Percentiles rank a stretch among this genome's conserved stretches.
Evolutionary conservation across 768 basidiomycete genomes (phyloP).

Genomic region (Serendipita sp.): DNA sequence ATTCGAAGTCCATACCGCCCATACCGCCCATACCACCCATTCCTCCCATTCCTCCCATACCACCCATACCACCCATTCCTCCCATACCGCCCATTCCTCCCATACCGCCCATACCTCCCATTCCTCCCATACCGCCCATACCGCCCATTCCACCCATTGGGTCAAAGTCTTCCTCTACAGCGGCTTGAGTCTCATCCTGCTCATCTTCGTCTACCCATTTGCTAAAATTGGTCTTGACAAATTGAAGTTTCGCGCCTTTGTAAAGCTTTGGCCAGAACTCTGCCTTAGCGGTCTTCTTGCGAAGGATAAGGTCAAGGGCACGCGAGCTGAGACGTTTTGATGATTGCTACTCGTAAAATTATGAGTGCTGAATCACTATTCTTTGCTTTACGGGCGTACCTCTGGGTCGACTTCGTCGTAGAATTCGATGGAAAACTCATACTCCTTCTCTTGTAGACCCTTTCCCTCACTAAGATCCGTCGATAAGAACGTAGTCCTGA

Average conservation of each 20-base stretch:
- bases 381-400: slow-evolving; percentile 26
- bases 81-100: slow-evolving; percentile 27
- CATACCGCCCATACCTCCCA: slow-evolving; percentile 17
- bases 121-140: slow-evolving; percentile 1
- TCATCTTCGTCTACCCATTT: slow-evolving; percentile 98
- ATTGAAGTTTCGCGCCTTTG: slow-evolving; percentile 61
- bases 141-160: slow-evolving; percentile 17
- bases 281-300: slow-evolving; percentile 57
- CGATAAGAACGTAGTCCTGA: slow-evolving; percentile 14
- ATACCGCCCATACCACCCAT: slow-evolving; percentile 28
- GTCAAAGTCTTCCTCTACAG: slow-evolving; percentile 24
- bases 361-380: slow-evolving; percentile 3
- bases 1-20: slow-evolving; percentile 43
- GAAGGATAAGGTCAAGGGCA: slow-evolving; percentile 47
- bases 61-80: slow-evolving; percentile 29
- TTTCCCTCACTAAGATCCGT: slow-evolving; percentile 18
- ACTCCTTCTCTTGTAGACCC: slow-evolving; percentile 39
- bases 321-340: slow-evolving; percentile 49
- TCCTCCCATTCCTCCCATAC: slow-evolving; percentile 39
- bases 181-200: slow-evolving; percentile 40
- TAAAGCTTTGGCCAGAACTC: slow-evolving; percentile 92
- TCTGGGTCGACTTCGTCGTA: slow-evolving; percentile 63
- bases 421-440: slow-evolving; percentile 60
- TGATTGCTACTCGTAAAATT: slow-evolving; percentile 30
- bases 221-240: slow-evolving; percentile 85